Evolutionary conservation across 2,329 filamentous ascomycete genomes (phyloP), one percentile per base, ranked within the genome.

Genomic region (Neopestalotiopsis sp.): DNA sequence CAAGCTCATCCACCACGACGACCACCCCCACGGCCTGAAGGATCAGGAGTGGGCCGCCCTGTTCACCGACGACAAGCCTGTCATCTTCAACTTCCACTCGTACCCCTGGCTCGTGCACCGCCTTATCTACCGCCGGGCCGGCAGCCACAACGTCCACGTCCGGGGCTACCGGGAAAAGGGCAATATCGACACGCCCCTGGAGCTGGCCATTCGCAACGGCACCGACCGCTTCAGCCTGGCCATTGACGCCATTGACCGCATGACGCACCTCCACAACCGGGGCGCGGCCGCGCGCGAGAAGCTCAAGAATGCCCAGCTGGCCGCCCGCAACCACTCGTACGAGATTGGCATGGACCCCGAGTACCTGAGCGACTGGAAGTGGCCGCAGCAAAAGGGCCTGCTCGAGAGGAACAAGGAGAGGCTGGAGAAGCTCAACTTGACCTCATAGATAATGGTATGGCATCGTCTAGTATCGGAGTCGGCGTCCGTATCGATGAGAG

Each of bases 41-140:
- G 89, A 93, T 73, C 72, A 74, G 20, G 90, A 94, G 76, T 95
- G 90, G 88, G 80, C 80, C 14, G 84, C 90, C 52, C 82, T 94
- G 72, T 95, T 95, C 84, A 94, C 92, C 0, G 84, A 85, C 17
- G 84, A 94, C 82, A 90, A 86, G 72, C 92, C 92, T 28, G 84
- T 94, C 77, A 89, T 94, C 76, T 94, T 95, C 85, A 94, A 94
- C 83, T 95, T 94, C 88, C 92, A 95, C 83, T 91, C 89, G 40
- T 94, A 95, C 81, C 92, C 92, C 9, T 94, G 91, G 91, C 84
- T 95, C 75, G 88, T 95, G 65, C 92, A 94, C 82, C 86, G 92
- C 65, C 81, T 95, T 73, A 92, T 91, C 0, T 94, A 94, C 82
- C 91, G 92, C 82, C 89, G 92, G 1, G 90, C 89, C 1, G 92